These are phyloP conservation scores for Ogataea nakhonphanomensis DNA, from an alignment of 805 yeast genomes.

Conservation along the genomic window DNA sequence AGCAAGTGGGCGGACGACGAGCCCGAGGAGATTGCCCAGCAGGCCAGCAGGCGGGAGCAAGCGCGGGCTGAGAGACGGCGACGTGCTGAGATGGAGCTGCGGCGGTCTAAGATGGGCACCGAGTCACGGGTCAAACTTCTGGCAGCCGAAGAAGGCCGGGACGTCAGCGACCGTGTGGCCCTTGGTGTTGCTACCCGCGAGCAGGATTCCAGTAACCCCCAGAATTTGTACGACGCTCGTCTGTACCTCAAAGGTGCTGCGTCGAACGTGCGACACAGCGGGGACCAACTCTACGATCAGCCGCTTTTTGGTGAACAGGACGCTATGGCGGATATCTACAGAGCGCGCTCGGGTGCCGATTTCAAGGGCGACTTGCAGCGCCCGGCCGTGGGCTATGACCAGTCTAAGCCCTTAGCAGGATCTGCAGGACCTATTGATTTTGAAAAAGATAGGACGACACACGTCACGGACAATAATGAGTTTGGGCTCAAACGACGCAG, in stretches of 20 bases:
- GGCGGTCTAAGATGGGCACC: slow-evolving; percentile 41
- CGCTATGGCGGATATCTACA: slow-evolving; percentile 47
- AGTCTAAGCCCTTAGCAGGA: slow-evolving; percentile 1
- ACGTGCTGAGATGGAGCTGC: slow-evolving; percentile 46
- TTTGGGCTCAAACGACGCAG: slow-evolving; percentile 8
- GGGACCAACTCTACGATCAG: slow-evolving; percentile 53
- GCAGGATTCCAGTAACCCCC: slow-evolving; percentile 27
- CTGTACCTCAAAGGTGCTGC: slow-evolving; percentile 45
- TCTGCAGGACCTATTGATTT: slow-evolving; percentile 26
- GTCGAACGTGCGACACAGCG: slow-evolving; percentile 36
- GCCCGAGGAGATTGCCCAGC: slow-evolving; percentile 15
- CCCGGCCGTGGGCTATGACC: slow-evolving; percentile 15
- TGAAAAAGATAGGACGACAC: slow-evolving; percentile 14
- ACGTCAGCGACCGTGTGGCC: slow-evolving; percentile 53
- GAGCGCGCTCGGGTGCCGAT: slow-evolving; percentile 34
- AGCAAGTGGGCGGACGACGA: slow-evolving; percentile 18
- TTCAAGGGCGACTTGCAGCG: slow-evolving; percentile 25
- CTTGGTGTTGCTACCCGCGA: slow-evolving; percentile 37
- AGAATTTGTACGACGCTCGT: slow-evolving; percentile 55
- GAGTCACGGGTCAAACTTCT: slow-evolving; percentile 40
- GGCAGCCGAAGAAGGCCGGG: slow-evolving; percentile 47
- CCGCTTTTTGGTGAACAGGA: slow-evolving; percentile 56
- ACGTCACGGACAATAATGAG: slow-evolving; percentile 6
- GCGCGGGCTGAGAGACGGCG: slow-evolving; percentile 43
- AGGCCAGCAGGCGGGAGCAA: slow-evolving; percentile 35